Evolutionary conservation across 164 flowering plant genomes (phyloP).

Genomic region (Umbellularia californica): DNA sequence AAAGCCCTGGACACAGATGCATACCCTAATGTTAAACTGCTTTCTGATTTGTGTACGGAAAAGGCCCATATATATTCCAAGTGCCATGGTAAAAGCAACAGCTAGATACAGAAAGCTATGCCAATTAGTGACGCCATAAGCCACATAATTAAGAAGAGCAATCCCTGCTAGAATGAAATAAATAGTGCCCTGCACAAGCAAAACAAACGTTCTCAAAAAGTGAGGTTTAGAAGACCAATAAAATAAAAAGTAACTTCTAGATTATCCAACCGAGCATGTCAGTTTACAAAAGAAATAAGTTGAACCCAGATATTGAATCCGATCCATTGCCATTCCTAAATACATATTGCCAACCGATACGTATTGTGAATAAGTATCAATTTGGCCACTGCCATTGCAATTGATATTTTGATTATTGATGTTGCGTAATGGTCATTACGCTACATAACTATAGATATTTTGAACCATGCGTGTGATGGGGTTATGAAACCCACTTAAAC

Average conservation of each 20-base stretch:
- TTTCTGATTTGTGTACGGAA: slow-evolving; percentile 62
- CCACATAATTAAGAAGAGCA: slow-evolving; percentile 44
- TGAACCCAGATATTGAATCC: neutral
- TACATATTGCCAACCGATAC: too few species aligned
- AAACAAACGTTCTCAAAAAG: neutral
- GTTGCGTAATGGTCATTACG: too few species aligned
- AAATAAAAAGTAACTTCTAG: neutral
- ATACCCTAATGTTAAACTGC: slow-evolving; percentile 80
- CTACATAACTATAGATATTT: too few species aligned
- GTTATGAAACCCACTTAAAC: too few species aligned
- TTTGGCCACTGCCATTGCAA: too few species aligned
- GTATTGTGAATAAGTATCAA: too few species aligned
- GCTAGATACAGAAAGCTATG: slow-evolving; percentile 61
- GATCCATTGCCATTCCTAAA: too few species aligned
- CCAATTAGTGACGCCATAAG: slow-evolving; percentile 49
- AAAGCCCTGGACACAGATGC: slow-evolving; percentile 7
- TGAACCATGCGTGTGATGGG: too few species aligned
- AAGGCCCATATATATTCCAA: slow-evolving; percentile 58
- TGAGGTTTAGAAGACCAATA: neutral
- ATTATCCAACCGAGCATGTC: neutral
- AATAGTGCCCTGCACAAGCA: slow-evolving; percentile 53
- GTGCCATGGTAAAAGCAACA: slow-evolving; percentile 44
- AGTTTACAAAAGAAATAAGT: neutral
- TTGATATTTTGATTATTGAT: too few species aligned
- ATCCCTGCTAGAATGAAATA: slow-evolving; percentile 41